Conservation (phyloP, 2,329 filamentous ascomycete species). For the Fusarium lateritium region DNA sequence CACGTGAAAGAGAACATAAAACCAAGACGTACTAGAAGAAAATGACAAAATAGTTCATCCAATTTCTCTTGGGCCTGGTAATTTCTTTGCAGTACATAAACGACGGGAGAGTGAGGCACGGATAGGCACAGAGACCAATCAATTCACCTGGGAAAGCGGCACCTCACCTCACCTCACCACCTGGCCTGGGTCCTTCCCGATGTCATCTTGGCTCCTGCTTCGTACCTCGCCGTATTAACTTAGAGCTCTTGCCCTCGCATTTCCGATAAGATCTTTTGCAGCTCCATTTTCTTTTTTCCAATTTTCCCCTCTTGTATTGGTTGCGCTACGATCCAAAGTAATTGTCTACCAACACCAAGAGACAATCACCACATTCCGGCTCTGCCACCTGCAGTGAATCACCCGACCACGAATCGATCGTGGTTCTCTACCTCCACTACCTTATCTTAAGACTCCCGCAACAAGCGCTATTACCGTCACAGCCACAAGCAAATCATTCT, state of each 20-base stretch:
- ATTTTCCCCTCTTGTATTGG: background rate
- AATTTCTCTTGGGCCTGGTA: background rate
- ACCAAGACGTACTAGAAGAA: background rate
- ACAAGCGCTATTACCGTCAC: background rate
- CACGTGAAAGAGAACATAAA: background rate
- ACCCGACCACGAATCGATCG: slow-evolving; percentile 30
- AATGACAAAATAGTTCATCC: background rate
- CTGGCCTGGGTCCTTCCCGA: background rate
- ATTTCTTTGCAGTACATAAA: background rate
- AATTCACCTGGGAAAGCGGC: background rate
- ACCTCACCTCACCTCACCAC: background rate
- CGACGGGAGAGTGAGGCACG: background rate
- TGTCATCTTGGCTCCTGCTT: background rate
- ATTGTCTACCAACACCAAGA: background rate
- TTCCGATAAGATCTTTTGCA: background rate
- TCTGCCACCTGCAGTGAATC: slow-evolving; percentile 6
- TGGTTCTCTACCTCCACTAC: slow-evolving; percentile 31
- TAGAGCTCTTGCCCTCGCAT: background rate
- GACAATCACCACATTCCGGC: background rate
- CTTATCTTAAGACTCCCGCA: slow-evolving; percentile 4
- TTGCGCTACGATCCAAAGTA: background rate
- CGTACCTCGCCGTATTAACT: slow-evolving; percentile 27
- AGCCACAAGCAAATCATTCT: background rate
- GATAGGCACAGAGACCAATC: background rate
- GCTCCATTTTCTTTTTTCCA: background rate